A percentile compares a stretch with the other conserved stretches of the same genome.
Evolutionary conservation across 352 stramenopile genomes (phyloP).

Genomic region (Peronosclerospora sorghi): DNA sequence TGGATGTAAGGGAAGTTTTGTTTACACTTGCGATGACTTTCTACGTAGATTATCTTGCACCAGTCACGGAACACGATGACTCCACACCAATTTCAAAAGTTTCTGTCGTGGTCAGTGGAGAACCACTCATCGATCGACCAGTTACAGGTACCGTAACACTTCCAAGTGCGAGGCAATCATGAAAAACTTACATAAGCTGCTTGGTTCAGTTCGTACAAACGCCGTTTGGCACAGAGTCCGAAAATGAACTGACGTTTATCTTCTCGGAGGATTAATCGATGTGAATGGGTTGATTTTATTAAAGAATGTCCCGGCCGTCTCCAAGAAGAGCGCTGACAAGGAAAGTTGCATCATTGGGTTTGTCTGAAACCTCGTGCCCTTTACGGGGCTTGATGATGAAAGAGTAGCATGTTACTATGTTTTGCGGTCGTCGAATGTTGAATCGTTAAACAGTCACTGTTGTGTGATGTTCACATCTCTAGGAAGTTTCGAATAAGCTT

Average conservation of each 20-base stretch:
- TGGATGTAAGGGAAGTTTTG: too few species aligned
- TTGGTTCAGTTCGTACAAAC: conserved; percentile 35
- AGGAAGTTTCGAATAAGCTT: conserved; percentile 84
- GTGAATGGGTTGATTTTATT: too few species aligned
- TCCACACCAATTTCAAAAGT: conserved; percentile 71
- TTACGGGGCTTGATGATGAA: too few species aligned
- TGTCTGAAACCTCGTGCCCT: too few species aligned
- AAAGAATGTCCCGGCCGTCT: too few species aligned
- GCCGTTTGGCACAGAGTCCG: conserved; percentile 18
- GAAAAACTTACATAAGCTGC: conserved; percentile 2
- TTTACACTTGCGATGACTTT: background rate
- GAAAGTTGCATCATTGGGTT: too few species aligned
- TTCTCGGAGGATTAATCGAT: conserved; percentile 57
- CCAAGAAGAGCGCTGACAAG: too few species aligned
- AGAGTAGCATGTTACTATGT: too few species aligned
- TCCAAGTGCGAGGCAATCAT: background rate
- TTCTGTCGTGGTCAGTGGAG: conserved; percentile 67
- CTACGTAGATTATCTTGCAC: conserved; percentile 53
- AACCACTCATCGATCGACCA: conserved; percentile 64
- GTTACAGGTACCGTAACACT: conserved; percentile 31
- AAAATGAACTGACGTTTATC: conserved; percentile 57
- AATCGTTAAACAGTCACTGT: background rate
- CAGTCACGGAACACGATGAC: conserved; percentile 73
- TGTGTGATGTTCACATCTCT: conserved; percentile 64
- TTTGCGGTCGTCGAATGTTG: too few species aligned